Evolutionary conservation across 2,329 filamentous ascomycete species (phyloP).

Genomic region (Nigrospora sphaerica): DNA sequence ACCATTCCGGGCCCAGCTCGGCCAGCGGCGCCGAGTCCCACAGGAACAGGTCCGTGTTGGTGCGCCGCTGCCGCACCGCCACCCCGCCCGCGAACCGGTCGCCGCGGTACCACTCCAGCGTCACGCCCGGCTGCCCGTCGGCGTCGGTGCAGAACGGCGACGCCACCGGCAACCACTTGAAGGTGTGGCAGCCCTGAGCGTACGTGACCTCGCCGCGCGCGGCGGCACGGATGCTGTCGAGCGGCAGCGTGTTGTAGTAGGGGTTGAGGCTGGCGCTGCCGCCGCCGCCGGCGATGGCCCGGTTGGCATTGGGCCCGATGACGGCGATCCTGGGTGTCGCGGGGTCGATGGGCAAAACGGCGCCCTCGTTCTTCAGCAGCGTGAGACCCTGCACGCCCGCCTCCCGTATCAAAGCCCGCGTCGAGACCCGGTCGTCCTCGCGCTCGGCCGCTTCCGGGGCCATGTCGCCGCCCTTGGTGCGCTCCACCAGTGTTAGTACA

Average conservation of each 20-base stretch:
- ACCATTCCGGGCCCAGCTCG: slow-evolving; percentile 56
- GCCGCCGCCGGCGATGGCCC: slow-evolving; percentile 60
- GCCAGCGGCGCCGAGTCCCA: slow-evolving; percentile 61
- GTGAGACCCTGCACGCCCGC: slow-evolving; percentile 57
- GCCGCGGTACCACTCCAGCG: slow-evolving; percentile 57
- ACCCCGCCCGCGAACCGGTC: slow-evolving; percentile 55
- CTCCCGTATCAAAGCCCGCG: slow-evolving; percentile 50
- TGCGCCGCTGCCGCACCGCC: slow-evolving; percentile 49
- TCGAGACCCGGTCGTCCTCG: slow-evolving; percentile 50
- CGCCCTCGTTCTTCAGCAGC: slow-evolving; percentile 55
- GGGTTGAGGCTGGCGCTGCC: slow-evolving; percentile 63
- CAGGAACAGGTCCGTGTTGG: slow-evolving; percentile 60
- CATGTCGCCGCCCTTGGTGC: slow-evolving; percentile 54
- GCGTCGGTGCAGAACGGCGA: slow-evolving; percentile 50
- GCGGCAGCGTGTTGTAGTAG: slow-evolving; percentile 59
- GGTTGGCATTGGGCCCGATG: slow-evolving; percentile 61
- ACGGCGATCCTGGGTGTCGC: slow-evolving; percentile 53
- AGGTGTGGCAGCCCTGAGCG: slow-evolving; percentile 54
- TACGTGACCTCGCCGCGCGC: slow-evolving; percentile 51
- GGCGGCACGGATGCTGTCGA: slow-evolving; percentile 52
- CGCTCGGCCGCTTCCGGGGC: slow-evolving; percentile 48
- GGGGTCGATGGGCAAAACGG: slow-evolving; percentile 49
- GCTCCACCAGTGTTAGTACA: slow-evolving; percentile 51
- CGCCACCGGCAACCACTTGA: slow-evolving; percentile 59
- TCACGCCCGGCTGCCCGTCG: slow-evolving; percentile 52